These are phyloP conservation scores for Cryomyces minteri DNA, from an alignment of 495 filamentous ascomycete species.

Conservation along the genomic window DNA sequence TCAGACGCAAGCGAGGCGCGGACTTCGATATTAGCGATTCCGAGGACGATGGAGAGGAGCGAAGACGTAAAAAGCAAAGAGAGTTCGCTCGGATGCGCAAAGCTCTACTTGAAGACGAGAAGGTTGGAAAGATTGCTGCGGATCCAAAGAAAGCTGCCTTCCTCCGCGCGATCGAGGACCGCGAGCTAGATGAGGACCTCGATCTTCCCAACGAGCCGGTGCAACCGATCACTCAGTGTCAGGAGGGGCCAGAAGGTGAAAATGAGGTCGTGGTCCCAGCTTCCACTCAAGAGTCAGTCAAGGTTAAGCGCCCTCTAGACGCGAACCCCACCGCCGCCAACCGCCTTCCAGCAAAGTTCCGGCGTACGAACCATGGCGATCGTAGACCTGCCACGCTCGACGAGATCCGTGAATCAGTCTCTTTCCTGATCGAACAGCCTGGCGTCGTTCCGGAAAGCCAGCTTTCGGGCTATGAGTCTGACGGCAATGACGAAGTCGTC, in stretches of 20 bases:
- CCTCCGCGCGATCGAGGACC: conserved; percentile 74
- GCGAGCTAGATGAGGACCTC: conserved; percentile 52
- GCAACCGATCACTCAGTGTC: conserved; percentile 6
- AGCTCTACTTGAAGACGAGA: conserved; percentile 76
- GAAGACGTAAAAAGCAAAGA: conserved; percentile 60
- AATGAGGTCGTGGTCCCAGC: neutral
- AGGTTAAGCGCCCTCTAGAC: conserved; percentile 34
- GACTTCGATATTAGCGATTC: conserved; percentile 61
- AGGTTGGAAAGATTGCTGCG: conserved; percentile 68
- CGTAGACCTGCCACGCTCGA: conserved; percentile 43
- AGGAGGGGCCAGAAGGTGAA: conserved; percentile 23
- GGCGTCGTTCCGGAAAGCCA: conserved; percentile 31
- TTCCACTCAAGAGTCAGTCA: conserved; percentile 10
- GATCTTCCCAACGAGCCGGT: conserved; percentile 41
- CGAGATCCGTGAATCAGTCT: conserved; percentile 64
- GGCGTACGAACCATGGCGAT: conserved; percentile 38
- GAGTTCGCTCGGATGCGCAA: conserved; percentile 88
- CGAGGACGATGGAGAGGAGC: conserved; percentile 61
- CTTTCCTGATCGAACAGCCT: conserved; percentile 62
- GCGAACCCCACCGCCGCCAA: conserved; percentile 27
- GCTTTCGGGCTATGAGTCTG: conserved; percentile 13
- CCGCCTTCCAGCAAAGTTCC: conserved; percentile 41
- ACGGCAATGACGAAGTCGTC: conserved; percentile 16
- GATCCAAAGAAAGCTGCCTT: conserved; percentile 86
- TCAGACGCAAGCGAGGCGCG: conserved; percentile 59